Base-by-base conservation (phyloP, 768 basidiomycete species). In the Tulasnella calospora region DNA sequence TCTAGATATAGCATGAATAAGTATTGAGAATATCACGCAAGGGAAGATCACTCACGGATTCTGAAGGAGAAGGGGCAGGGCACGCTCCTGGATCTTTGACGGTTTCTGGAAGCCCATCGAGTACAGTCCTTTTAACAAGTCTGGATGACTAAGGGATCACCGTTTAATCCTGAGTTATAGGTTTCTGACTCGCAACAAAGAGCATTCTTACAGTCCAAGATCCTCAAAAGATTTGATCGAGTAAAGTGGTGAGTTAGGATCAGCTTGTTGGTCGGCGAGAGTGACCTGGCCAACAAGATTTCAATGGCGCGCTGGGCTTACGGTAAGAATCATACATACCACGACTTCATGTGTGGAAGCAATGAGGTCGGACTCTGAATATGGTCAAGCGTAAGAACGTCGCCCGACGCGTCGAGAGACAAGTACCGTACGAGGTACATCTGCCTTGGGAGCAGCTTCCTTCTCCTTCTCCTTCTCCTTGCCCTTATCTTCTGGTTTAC, bases 31-130 rank as follows among this genome's bases (percentile, higher is more conserved):
- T 40, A 41, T 17, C 36, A 13, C 30, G 13, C 23, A 12, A 51
- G 44, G 10, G 4, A 41, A 51, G 46, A 74, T 36, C 17, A 86
- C 92, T 81, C 82, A 98, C 96, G 97, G 98, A 82, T 97, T 92
- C 74, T 90, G 83, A 12, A 99, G 90, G 41, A 99, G 88, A 35
- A 99, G 88, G 1, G 98, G 98, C 9, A 99, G 86, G 27, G 98
- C 98, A 80, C 93, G 91, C 86, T 98, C 97, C 86, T 99, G 98
- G 81, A 99, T 99, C 86, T 99, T 99, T 41, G 96, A 98, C 10
- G 98, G 98, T 84, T 96, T 98, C 74, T 94, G 93, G 85, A 99
- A 99, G 30, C 94, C 94, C 90, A 98, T 93, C 69, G 92, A 92
- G 83, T 95, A 98, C 41, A 99, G 88, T 30, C 97, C 98, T 84